Conservation (phyloP, 768 basidiomycete species). For the Lentinula lateritia region DNA sequence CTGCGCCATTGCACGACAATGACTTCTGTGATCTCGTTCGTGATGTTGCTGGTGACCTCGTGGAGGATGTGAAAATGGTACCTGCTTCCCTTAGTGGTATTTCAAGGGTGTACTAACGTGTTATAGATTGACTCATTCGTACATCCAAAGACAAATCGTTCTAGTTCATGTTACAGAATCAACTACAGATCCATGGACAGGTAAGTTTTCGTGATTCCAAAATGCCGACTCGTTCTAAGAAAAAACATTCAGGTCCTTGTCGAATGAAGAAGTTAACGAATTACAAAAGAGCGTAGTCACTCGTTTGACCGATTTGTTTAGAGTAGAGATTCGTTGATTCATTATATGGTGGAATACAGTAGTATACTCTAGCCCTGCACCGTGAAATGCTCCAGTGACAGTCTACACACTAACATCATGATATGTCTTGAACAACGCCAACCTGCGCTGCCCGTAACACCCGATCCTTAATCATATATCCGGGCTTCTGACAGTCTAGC, state of each 20-base stretch:
- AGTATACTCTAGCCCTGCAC: not conserved
- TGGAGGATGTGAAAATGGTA: conserved; percentile 86
- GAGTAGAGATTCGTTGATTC: conserved; percentile 82
- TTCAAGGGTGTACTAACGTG: conserved; percentile 8
- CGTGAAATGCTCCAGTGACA: not conserved
- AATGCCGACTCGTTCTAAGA: conserved; percentile 6
- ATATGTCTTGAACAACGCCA: conserved; percentile 78
- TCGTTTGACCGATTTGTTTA: conserved; percentile 53
- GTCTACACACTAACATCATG: not conserved
- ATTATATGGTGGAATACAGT: conserved; percentile 6
- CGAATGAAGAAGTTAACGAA: conserved; percentile 85
- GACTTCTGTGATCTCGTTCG: conserved; percentile 95
- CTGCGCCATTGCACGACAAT: conserved; percentile 73
- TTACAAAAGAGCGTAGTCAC: conserved; percentile 61
- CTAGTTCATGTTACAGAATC: conserved; percentile 83
- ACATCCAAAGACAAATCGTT: conserved; percentile 80
- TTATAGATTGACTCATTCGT: conserved; percentile 83
- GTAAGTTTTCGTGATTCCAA: conserved; percentile 28
- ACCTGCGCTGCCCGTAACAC: conserved; percentile 94
- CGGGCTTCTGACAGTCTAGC: conserved; percentile 84
- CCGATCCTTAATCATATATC: conserved; percentile 93
- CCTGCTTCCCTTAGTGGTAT: not conserved
- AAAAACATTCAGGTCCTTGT: conserved; percentile 55
- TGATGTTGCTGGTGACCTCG: conserved; percentile 88
- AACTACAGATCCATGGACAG: conserved; percentile 97